Evolutionary conservation across 31 red algal species (phyloP).

Genomic region (Porphyra umbilicalis): DNA sequence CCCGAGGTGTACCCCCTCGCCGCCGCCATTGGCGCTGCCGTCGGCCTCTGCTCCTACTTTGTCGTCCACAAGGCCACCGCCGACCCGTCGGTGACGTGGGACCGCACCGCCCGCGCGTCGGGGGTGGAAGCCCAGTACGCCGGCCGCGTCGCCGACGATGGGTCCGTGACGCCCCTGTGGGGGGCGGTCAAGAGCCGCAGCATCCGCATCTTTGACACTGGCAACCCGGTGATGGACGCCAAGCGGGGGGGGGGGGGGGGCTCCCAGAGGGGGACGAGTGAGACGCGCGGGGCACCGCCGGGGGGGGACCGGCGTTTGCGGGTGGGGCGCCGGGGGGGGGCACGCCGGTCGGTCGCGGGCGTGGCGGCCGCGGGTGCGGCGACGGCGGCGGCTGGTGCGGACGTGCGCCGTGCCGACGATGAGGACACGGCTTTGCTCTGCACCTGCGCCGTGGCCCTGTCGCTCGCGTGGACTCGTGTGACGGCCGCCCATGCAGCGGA

Average conservation of each 20-base stretch:
- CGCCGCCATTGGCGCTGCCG: conserved; percentile 60
- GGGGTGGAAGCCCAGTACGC: conserved; percentile 17
- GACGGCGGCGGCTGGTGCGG: too few species aligned
- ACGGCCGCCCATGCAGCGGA: too few species aligned
- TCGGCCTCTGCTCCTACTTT: conserved; percentile 29
- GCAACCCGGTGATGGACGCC: conserved; percentile 17
- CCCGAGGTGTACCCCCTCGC: conserved; percentile 76
- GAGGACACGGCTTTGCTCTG: too few species aligned
- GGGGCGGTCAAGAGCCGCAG: conserved; percentile 20
- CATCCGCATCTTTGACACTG: conserved; percentile 34
- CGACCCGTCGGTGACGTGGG: conserved; percentile 45
- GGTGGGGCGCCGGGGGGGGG: background rate
- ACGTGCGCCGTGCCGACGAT: too few species aligned
- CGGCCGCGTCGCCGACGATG: conserved; percentile 7
- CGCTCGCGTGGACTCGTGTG: too few species aligned
- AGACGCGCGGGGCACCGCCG: too few species aligned
- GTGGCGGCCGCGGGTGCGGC: too few species aligned
- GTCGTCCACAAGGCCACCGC: conserved; percentile 28
- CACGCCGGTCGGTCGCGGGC: too few species aligned
- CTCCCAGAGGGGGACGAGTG: too few species aligned
- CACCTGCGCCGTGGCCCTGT: too few species aligned
- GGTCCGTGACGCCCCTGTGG: conserved; percentile 51
- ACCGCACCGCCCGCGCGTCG: conserved; percentile 23
- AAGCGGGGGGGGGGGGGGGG: background rate
- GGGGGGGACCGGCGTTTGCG: background rate